Percentiles rank a stretch among this genome's conserved stretches.
These are phyloP conservation scores for Silene coronaria DNA, from an alignment of 179 eudicot genomes.

Conservation along the genomic window DNA sequence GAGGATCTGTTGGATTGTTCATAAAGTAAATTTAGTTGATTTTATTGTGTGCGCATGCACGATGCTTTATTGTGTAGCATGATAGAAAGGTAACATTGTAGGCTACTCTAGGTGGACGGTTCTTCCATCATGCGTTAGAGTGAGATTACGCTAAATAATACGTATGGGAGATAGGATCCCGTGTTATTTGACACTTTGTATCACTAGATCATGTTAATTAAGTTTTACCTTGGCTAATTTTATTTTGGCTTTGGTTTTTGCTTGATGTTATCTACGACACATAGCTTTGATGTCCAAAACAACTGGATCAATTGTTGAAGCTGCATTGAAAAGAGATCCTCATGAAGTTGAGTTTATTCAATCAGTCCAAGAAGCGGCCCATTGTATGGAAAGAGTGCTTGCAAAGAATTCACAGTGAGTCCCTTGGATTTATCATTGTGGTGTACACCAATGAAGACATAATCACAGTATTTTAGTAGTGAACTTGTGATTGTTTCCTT, in stretches of 20 bases:
- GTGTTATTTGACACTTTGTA: background rate
- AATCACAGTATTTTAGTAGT: slow-evolving; percentile 14
- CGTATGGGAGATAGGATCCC: background rate
- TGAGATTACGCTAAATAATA: slow-evolving; percentile 3
- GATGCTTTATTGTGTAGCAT: background rate
- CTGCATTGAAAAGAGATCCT: slow-evolving; percentile 91
- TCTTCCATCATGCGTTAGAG: background rate
- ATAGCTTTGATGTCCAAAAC: slow-evolving; percentile 97
- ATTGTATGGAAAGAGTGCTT: slow-evolving; percentile 89
- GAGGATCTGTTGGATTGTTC: background rate
- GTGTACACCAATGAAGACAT: background rate
- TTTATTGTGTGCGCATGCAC: background rate
- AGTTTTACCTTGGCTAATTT: background rate
- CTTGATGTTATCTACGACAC: slow-evolving; percentile 26
- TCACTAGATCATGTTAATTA: background rate
- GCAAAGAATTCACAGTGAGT: slow-evolving; percentile 88
- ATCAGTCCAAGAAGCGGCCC: slow-evolving; percentile 80
- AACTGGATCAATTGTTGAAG: slow-evolving; percentile 96
- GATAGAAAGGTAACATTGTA: slow-evolving; percentile 3
- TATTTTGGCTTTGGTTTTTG: slow-evolving; percentile 8
- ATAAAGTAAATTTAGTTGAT: background rate
- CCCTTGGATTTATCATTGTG: slow-evolving; percentile 11
- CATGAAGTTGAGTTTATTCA: slow-evolving; percentile 94
- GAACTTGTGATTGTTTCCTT: slow-evolving; percentile 24
- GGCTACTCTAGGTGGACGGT: background rate